Base-by-base conservation (phyloP, 73 alveolate genomes). In the Paramecium primaurelia region DNA sequence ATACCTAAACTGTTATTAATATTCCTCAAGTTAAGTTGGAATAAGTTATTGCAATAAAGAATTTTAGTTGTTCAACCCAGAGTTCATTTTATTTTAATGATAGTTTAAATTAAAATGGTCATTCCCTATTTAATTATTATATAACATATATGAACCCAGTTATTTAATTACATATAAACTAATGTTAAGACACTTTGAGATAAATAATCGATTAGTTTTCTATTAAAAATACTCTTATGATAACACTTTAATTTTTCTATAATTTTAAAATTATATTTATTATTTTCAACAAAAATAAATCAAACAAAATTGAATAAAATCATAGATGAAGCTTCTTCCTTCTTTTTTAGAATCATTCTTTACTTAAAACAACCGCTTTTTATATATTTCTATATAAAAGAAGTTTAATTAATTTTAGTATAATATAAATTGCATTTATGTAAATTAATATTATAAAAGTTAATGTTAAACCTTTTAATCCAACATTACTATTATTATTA, bases 11-110 rank as follows among this genome's bases (percentile, higher is more conserved):
- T 22, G 34, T 4, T 37, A 11, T n/a, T 34, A 37, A 34, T 32
- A 54, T 22, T 75, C 42, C 26, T 40, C 60, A 14, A 34, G 32
- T 34, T 37, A 75, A 20, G 88, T 10, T 1, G 42, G 59, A 12
- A 32, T 37, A 34, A 37, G 88, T 40, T 75, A 11, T 7, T 10
- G 38, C 34, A 32, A 34, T 7, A 75, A 45, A 37, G 42, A 37
- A 37, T 75, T 75, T 40, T 32, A 75, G 68, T 75, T 75, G 60
- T 75, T 75, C 26, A 75, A 16, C 8, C 88, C 60, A 32, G 42
- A 37, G 88, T 40, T 75, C 88, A 75, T 75, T 37, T 37, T 75
- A 37, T 37, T 75, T 75, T 75, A 75, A 75, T 75, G 88, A 75
- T 75, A 75, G 88, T 75, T 75, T 37, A 75, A 75, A 54, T 54